Evolutionary conservation across 192 early-diverging fungal genomes (phyloP), one percentile per base, ranked within the genome.

Genomic region (Coemansia sp.): DNA sequence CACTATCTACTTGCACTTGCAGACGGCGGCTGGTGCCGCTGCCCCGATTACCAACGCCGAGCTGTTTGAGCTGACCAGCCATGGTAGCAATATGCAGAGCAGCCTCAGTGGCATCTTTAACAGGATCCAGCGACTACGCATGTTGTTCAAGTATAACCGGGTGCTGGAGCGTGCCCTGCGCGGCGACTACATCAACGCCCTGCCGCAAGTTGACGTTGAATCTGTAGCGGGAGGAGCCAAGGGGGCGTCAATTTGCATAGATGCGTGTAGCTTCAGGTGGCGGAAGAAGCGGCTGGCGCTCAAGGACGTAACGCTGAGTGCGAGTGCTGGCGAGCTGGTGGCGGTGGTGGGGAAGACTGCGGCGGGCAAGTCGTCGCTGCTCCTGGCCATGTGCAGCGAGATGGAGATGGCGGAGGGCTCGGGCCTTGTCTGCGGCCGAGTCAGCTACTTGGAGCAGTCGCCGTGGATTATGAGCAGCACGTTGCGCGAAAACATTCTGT

Each of bases 391-490:
- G 59, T 86, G 95, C 25, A 93, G 95, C 15, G 94, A 96, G 62
- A 90, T 94, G 79, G 87, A 83, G 62, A 84, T 85, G 59, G 67
- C 70, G 1, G 12, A 40, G 29, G 74, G 79, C 6, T 11, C 63
- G 0, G 86, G 94, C 1, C 59, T 74, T 0, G 84, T 92, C 9
- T 77, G 83, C 15, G 92, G 93, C 2, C 82, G 72, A 3, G 82
- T 97, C 19, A 90, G 89, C 15, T 96, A 95, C 66, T 85, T 87
- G 15, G 85, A 92, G 32, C 96, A 96, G 73, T 84, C 85, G 20
- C 88, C 95, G 1, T 98, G 95, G 95, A 93, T 98, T 42, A 91
- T 92, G 77, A 93, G 93, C 42, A 88, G 87, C 19, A 91, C 90
- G 1, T 39, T 93, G 19, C 76, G 85, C 4, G 85, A 87, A 32